Base-by-base conservation (phyloP, 2,329 filamentous ascomycete species). In the Myriosclerotinia curreyana region DNA sequence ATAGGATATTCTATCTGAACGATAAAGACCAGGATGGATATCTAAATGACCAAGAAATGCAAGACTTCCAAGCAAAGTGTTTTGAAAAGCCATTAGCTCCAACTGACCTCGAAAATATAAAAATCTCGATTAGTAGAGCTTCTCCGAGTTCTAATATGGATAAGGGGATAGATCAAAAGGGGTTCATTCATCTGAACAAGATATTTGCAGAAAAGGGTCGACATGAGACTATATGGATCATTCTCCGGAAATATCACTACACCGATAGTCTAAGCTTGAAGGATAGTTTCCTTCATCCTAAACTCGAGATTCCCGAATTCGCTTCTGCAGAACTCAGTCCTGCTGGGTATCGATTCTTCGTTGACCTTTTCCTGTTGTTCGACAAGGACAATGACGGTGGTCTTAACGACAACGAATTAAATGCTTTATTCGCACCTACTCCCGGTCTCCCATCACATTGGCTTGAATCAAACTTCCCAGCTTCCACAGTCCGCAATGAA, bases 371-470 rank as follows among this genome's bases (percentile, higher is more conserved):
- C 75, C 79, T 99, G 44, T 83, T 96, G 0, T 96, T 96, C 65
- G 95, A 99, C 76, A 95, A 96, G 77, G 95, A 99, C 75, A 99
- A 97, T 69, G 95, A 99, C 72, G 95, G 95, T 3, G 95, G 94
- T 0, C 79, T 99, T 62, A 96, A 95, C 73, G 86, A 96, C 69
- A 80, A 87, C 12, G 95, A 99, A 74, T 81, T 99, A 5, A 84
- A 87, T 51, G 90, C 92, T 6, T 79, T 99, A 1, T 98, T 99
- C 77, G 90, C 92, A 1, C 95, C 95, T 0, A 97, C 95, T 0
- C 95, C 95, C 0, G 95, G 95, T 0, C 79, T 96, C 17, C 95
- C 95, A 0, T 78, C 84, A 3, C 94, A 91, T 0, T 99, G 95
- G 95, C 80, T 86, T 0, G 93, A 97, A 68, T 89, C 89, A 1